Percentiles rank a stretch among this genome's conserved stretches.
Conservation (phyloP, 148 eudicot genomes). For the Rhododendron vialii region DNA sequence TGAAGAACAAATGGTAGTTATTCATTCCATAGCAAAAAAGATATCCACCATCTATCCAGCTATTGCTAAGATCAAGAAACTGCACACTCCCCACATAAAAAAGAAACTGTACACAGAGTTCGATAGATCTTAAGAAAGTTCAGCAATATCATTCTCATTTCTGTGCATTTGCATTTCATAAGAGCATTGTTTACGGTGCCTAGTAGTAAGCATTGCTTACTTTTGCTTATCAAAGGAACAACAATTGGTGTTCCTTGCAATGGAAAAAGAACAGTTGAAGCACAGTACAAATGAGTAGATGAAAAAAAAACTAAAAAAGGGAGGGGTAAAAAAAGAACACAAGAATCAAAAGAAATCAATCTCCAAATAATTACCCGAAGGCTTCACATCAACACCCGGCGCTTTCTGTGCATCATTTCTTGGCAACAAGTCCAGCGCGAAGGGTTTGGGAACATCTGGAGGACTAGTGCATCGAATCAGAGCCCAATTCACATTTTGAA, state of each 20-base stretch:
- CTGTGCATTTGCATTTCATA: slow-evolving; percentile 15
- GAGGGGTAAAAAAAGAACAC: neutral
- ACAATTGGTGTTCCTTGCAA: slow-evolving; percentile 1
- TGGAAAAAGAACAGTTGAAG: neutral
- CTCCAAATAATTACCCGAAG: slow-evolving; percentile 68
- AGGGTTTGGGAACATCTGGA: slow-evolving; percentile 61
- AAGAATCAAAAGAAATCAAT: slow-evolving; percentile 77
- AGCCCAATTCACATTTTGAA: slow-evolving; percentile 95
- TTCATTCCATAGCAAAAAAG: neutral
- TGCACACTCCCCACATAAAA: neutral
- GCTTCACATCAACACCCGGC: slow-evolving; percentile 57
- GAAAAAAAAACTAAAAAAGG: neutral
- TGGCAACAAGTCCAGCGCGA: slow-evolving; percentile 1
- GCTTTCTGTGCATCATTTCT: slow-evolving; percentile 4
- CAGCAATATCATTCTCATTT: slow-evolving; percentile 15
- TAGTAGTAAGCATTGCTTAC: neutral
- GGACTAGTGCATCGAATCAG: slow-evolving; percentile 84
- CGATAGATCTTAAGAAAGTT: neutral
- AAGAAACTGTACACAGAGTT: slow-evolving; percentile 4
- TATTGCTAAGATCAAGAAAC: neutral
- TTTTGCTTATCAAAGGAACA: neutral
- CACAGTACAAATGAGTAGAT: slow-evolving; percentile 4
- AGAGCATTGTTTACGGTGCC: neutral
- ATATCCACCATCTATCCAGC: neutral
- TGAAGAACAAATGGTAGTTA: neutral